Evolutionary conservation across 768 basidiomycete genomes (phyloP), one percentile per base, ranked within the genome.

Genomic region (Butyriboletus loyo): DNA sequence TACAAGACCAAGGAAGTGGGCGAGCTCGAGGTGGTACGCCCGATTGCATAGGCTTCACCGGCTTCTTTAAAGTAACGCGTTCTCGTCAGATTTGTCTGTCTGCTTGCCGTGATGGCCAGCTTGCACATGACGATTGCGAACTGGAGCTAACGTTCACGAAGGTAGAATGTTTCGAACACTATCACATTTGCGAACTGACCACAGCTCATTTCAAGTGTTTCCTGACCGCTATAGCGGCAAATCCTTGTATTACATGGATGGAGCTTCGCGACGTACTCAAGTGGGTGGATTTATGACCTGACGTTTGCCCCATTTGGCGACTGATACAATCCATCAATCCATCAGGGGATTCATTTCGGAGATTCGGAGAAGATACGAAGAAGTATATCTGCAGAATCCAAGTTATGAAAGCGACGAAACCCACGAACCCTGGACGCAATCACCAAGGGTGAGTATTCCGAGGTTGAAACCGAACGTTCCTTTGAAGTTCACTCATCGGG

Each of bases 41-140:
- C 0, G 3, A 21, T 21, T n/a, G 17, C 14, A 45, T 36, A 14
- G 5, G 31, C 4, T 37, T 28, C 17, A 21, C 2, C 2, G 6
- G 2, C 13, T 14, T 22, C 5, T 8, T 42, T 17, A 8, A 34
- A 25, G 21, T 21, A 2, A 53, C 15, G 2, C 38, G 30, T 1
- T 19, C 11, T 13, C 3, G 0, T 13, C 17, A 67, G 65, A 60
- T 69, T 10, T 69, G 58, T 35, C 31, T 69, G 19, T 65, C 65
- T 0, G 63, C 66, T 6, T 67, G 66, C 40, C 57, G 59, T 11
- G 66, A 69, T n/a, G 45, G 43, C 13, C 63, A 68, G 5, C 4
- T 38, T 19, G 66, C 68, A 6, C 53, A 56, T 14, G 66, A 67
- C 36, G 63, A 67, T 35, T 35, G 50, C 13, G 42, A 46, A 40